Conservation (phyloP, 2,329 filamentous ascomycete species). For the Cadophora malorum region DNA sequence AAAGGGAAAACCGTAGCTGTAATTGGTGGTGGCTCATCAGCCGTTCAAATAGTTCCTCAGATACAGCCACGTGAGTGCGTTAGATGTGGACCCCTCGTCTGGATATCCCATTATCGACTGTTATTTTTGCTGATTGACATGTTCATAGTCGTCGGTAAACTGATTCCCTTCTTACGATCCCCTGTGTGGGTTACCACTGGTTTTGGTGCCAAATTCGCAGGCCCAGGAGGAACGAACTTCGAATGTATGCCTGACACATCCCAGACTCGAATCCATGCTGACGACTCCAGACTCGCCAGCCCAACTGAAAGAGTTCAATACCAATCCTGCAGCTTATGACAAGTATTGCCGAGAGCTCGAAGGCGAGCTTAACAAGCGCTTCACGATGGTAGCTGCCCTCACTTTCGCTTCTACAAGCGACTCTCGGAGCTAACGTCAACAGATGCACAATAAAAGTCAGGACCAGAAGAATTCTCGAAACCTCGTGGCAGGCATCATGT, state of each 20-base stretch:
- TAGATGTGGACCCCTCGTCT: not conserved
- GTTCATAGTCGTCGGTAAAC: constrained; percentile 50
- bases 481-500: constrained; percentile 29
- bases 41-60: constrained; percentile 45
- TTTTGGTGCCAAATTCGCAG: constrained; percentile 39
- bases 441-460: constrained; percentile 33
- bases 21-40: constrained; percentile 49
- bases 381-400: constrained; percentile 37
- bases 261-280: not conserved
- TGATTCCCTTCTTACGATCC: constrained; percentile 62
- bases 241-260: constrained; percentile 19
- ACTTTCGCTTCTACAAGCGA: not conserved
- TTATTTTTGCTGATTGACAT: not conserved
- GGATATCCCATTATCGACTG: no score
- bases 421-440: not conserved
- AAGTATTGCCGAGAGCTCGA: constrained; percentile 36
- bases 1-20: constrained; percentile 46
- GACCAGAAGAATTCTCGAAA: constrained; percentile 33
- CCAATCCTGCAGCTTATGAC: constrained; percentile 34
- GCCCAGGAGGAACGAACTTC: constrained; percentile 34
- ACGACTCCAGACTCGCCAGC: constrained; percentile 28
- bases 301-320: constrained; percentile 33
- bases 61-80: constrained; percentile 50
- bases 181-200: constrained; percentile 58
- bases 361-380: constrained; percentile 40